Evolutionary conservation across 2,329 filamentous ascomycete species (phyloP).

Genomic region (Aspergillus fischeri): DNA sequence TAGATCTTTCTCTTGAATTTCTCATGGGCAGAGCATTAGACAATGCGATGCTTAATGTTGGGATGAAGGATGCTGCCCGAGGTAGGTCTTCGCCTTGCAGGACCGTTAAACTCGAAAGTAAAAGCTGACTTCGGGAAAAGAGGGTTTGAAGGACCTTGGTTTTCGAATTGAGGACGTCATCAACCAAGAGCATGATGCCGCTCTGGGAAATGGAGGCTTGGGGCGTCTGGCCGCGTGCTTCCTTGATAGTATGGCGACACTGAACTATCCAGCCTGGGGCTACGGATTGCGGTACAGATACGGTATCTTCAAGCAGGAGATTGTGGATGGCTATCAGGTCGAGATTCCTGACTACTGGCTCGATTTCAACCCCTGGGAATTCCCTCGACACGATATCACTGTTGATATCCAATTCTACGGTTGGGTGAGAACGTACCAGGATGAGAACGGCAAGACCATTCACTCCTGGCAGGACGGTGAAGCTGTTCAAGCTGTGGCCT

Average conservation of each 20-base stretch:
- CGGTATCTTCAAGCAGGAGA: slow-evolving; percentile 99
- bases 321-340: slow-evolving; percentile 95
- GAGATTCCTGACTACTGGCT: slow-evolving; percentile 99
- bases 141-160: slow-evolving; percentile 80
- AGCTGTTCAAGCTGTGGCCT: slow-evolving; percentile 85
- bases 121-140: slow-evolving; percentile 43
- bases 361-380: slow-evolving; percentile 99
- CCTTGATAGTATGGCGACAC: slow-evolving; percentile 87
- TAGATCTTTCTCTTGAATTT: slow-evolving; percentile 90
- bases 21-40: slow-evolving; percentile 94
- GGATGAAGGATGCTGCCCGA: slow-evolving; percentile 77
- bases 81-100: slow-evolving; percentile 49
- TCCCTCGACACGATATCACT: slow-evolving; percentile 88
- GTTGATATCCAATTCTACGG: slow-evolving; percentile 98
- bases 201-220: slow-evolving; percentile 90
- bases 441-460: slow-evolving; percentile 70
- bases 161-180: slow-evolving; percentile 98
- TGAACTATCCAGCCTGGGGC: slow-evolving; percentile 96
- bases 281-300: slow-evolving; percentile 95
- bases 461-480: slow-evolving; percentile 89
- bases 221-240: slow-evolving; percentile 94
- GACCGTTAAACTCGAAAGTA: slow-evolving; percentile 3
- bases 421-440: slow-evolving; percentile 67
- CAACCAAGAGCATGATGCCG: slow-evolving; percentile 90
- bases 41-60: slow-evolving; percentile 97